Evolutionary conservation across 345 rosid species (phyloP), one percentile per base, ranked within the genome.

Genomic region (Cardamine chenopodiifolia): DNA sequence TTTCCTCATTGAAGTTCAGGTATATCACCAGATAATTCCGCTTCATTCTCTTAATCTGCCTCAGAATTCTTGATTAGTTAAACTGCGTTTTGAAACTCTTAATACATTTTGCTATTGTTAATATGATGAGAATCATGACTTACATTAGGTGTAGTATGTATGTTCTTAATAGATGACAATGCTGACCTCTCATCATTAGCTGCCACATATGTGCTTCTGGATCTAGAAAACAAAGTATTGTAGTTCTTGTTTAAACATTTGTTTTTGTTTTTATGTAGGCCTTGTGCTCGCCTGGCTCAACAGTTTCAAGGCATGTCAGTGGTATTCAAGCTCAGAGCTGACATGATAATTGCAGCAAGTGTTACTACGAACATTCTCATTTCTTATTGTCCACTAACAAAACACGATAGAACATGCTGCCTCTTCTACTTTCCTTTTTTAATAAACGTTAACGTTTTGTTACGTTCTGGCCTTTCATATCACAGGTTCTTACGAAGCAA

Each of bases 1-100:
- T 79, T 94, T 90, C 81, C 95, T 91, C 34, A 80, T 91, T 56
- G 95, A 94, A 81, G 83, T 94, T 83, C 97, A 94, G 97, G 98
- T 90, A 58, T 8, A 3, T 32, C 23, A 61, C 44, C 23, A 23
- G 57, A 61, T 23, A 54, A 23, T 10, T 20, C n/a, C 10, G 39
- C 35, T 42, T 53, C 34, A 20, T 61, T 40, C 48, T 68, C 55
- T 28, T 63, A 8, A 7, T 35, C 56, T 62, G 31, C 71, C 18
- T 70, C 60, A 62, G 11, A 1, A 26, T 8, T 66, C 17, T 25
- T 52, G 15, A 37, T 19, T 25, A 34, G 75, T 55, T 48, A 32
- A 40, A 71, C 48, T 54, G 28, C 47, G 11, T 56, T 71, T 64
- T 29, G 31, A 57, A 77, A 54, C 20, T 77, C 67, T 20, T 44